Evolutionary conservation across 371 early-diverging fungal genomes (phyloP).

Genomic region (Actinomortierella wolfii): DNA sequence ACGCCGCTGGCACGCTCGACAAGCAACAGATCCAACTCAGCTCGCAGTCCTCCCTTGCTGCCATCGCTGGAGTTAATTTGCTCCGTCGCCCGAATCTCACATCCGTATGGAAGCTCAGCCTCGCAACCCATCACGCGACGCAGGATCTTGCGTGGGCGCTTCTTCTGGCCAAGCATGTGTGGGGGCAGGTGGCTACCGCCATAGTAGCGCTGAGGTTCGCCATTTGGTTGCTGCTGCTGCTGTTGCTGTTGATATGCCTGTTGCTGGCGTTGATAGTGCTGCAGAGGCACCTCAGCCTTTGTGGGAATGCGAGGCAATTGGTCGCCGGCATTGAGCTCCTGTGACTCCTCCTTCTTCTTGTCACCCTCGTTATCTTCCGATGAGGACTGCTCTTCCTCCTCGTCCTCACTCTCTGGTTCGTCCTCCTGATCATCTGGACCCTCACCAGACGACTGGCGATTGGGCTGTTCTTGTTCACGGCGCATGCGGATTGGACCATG

Average conservation of each 20-base stretch:
- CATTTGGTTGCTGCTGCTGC: neutral
- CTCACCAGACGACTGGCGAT: slow-evolving; percentile 1
- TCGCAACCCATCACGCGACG: slow-evolving; percentile 33
- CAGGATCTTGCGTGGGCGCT: slow-evolving; percentile 24
- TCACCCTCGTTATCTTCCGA: neutral
- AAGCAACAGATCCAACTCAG: slow-evolving; percentile 42
- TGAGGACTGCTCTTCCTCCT: slow-evolving; percentile 6
- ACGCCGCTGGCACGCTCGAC: slow-evolving; percentile 39
- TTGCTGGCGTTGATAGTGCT: neutral
- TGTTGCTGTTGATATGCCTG: neutral
- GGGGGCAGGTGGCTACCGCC: slow-evolving; percentile 46
- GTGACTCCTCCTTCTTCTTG: neutral
- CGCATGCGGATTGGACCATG: slow-evolving; percentile 47
- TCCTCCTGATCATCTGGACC: slow-evolving; percentile 5
- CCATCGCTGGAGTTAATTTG: slow-evolving; percentile 9
- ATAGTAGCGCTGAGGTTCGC: slow-evolving; percentile 18
- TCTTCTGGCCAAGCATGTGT: slow-evolving; percentile 12
- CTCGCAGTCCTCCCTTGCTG: slow-evolving; percentile 21
- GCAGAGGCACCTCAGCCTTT: slow-evolving; percentile 12
- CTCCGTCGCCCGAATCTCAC: slow-evolving; percentile 30
- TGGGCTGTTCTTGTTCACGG: slow-evolving; percentile 4
- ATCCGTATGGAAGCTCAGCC: slow-evolving; percentile 37
- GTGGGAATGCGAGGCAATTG: slow-evolving; percentile 39
- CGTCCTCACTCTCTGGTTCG: slow-evolving; percentile 12
- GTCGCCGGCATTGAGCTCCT: slow-evolving; percentile 13